phyloP scores from a whole-genome alignment of 306 rosid species.

The Mimosa bimucronata region DNA sequence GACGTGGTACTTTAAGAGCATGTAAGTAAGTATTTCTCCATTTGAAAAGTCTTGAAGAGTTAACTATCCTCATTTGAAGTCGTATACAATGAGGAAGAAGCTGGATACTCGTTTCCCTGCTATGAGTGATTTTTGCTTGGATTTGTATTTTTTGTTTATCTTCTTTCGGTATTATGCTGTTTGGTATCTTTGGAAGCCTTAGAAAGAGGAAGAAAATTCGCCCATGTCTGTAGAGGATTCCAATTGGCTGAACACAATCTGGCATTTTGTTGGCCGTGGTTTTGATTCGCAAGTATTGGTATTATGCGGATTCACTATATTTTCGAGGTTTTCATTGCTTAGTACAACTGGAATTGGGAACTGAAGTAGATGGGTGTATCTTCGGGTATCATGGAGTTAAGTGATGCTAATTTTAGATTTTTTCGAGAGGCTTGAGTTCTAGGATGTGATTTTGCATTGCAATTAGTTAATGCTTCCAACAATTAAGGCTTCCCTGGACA shows the following conservation, averaged over 20 bases:
- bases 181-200: conserved; percentile 24
- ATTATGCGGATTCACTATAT: not conserved
- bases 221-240: not conserved
- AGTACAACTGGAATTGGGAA: conserved; percentile 1
- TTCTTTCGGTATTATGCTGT: conserved; percentile 22
- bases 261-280: no score
- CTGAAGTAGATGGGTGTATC: conserved; percentile 28
- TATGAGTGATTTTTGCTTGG: conserved; percentile 51
- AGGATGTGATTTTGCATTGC: conserved; percentile 19
- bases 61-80: no score
- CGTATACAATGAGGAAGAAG: conserved; percentile 93
- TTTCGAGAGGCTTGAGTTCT: conserved; percentile 23
- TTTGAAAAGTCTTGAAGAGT: no score
- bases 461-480: not conserved
- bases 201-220: not conserved
- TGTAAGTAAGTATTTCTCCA: no score
- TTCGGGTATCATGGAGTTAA: conserved; percentile 10
- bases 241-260: not conserved
- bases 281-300: no score
- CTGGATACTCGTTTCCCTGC: conserved; percentile 99
- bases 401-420: conserved; percentile 11
- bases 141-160: conserved; percentile 6
- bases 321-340: conserved; percentile 12
- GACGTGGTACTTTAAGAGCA: no score
- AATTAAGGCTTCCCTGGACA: not conserved